phyloP scores from a whole-genome alignment of 441 rosid species.

The Biscutella auriculata region DNA sequence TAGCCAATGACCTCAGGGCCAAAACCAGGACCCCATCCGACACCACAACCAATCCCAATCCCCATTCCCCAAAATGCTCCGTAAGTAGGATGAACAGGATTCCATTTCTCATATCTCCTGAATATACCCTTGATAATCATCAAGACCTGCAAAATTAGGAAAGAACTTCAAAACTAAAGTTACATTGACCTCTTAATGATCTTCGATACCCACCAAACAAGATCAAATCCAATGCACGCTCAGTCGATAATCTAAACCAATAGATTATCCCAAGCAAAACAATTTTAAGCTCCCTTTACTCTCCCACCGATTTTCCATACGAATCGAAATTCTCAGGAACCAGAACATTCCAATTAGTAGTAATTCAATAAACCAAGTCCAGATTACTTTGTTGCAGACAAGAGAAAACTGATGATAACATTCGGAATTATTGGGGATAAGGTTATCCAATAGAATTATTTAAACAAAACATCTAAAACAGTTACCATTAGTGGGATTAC shows the following conservation, averaged over 20 bases:
- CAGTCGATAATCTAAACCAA: background rate
- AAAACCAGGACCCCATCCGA: conserved; percentile 97
- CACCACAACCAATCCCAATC: conserved; percentile 78
- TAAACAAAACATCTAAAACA: too few species aligned
- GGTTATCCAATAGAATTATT: too few species aligned
- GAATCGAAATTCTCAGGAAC: background rate
- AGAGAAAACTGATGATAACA: too few species aligned
- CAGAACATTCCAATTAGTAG: background rate
- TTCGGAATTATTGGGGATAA: too few species aligned
- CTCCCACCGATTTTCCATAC: background rate
- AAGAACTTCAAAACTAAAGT: background rate
- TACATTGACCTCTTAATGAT: background rate
- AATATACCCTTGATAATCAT: conserved; percentile 82
- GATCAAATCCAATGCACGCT: background rate
- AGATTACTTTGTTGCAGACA: too few species aligned
- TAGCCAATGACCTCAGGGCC: conserved; percentile 89
- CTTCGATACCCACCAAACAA: background rate
- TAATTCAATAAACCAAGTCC: background rate
- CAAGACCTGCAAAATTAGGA: conserved; percentile 21
- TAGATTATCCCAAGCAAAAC: background rate
- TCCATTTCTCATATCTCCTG: conserved; percentile 76
- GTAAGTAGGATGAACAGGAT: conserved; percentile 80
- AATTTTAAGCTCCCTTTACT: background rate
- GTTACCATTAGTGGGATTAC: too few species aligned
- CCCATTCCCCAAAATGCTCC: conserved; percentile 99